Evolutionary conservation across 176 grass and related monocot species (phyloP), one percentile per base, ranked within the genome.

Genomic region (Triticum aestivum): DNA sequence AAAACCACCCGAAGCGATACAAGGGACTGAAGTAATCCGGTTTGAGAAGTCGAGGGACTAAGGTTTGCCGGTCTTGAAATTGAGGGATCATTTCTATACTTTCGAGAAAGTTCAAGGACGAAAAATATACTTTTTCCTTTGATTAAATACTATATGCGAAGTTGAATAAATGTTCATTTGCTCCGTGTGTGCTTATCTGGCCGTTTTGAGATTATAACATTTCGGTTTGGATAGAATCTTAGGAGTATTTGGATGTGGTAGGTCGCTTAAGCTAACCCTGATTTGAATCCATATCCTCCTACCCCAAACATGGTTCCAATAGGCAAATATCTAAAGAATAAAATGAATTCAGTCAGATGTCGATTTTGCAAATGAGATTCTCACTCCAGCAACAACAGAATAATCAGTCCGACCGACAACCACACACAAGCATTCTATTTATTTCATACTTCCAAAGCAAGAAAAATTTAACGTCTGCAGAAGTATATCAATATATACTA

Each of bases 401-500:
- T 38, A 64, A 81, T 33, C 24, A 37, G 13, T 58, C 15, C 9
- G 66, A n/a, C n/a, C n/a, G n/a, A n/a, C n/a, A 81, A 5, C 12
- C 45, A 85, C 61, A 45, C 8, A 30, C 21, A 69, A 68, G 27
- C 73, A 84, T 44, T 21, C 6, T 44, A 42, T 75, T 74, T 83
- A 66, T 79, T 87, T 44, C 74, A 21, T 26, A 35, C 30, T 61
- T 37, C 7, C 47, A 39, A 38, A 44, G 20, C 20, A 49, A 81
- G 10, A 4, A 32, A 45, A 6, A 29, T 17, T 79, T 66, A 80
- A 75, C 34, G 26, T 12, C 26, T 75, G 9, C 21, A 30, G 14
- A 44, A 78, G 75, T 79, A 66, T 77, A 67, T 29, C 12, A 78
- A 65, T 79, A 73, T 77, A 67, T 29, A 12, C 4, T 24, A 3